These are phyloP conservation scores for Ustilago shanxiensis DNA, from an alignment of 1,284 basidiomycete genomes.

Conservation along the genomic window DNA sequence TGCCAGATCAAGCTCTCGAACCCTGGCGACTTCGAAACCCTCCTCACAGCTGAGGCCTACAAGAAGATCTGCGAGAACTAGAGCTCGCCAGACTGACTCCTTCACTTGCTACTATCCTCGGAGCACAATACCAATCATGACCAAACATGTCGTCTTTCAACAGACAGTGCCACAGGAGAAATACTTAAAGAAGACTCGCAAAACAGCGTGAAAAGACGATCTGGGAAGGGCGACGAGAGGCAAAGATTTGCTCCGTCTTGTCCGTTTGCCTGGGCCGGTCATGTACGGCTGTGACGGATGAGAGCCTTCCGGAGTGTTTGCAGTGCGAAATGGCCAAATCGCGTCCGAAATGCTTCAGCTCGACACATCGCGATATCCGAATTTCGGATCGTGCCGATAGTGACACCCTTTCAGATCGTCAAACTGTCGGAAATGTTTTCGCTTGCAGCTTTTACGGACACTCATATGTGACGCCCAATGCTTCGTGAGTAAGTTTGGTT, in stretches of 20 bases:
- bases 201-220: neutral
- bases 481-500: too few species aligned
- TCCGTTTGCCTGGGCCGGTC: neutral
- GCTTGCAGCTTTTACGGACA: too few species aligned
- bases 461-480: too few species aligned
- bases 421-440: too few species aligned
- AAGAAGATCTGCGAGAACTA: slow-evolving; percentile 71
- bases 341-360: too few species aligned
- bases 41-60: slow-evolving; percentile 85
- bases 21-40: slow-evolving; percentile 79
- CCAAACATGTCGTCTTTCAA: slow-evolving; percentile 31
- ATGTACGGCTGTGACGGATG: slow-evolving; percentile 19
- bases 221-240: neutral
- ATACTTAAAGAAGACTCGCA: neutral
- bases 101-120: neutral
- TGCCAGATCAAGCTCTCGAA: slow-evolving; percentile 89
- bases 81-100: neutral
- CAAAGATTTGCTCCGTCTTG: slow-evolving; percentile 4
- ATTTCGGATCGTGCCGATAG: slow-evolving; percentile 5
- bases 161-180: slow-evolving; percentile 11
- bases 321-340: neutral
- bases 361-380: neutral
- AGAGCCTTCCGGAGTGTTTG: slow-evolving; percentile 17
- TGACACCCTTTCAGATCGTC: neutral
- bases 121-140: neutral